Conservation (phyloP, 176 grass and related monocot species). For the Aegilops tauschii region DNA sequence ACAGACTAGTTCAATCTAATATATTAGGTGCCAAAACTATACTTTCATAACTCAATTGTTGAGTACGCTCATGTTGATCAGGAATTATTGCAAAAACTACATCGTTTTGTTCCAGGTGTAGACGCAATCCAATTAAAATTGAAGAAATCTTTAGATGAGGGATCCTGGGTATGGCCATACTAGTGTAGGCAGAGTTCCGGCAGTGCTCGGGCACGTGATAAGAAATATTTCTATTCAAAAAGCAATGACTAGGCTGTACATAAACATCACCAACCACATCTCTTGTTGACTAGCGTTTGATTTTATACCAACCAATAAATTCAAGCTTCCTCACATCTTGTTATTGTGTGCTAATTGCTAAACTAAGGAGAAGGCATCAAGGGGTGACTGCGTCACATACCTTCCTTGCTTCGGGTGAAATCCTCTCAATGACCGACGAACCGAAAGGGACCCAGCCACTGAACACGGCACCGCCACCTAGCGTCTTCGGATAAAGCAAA, state of each 20-base stretch:
- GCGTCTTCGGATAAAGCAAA: slow-evolving; percentile 76
- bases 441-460: slow-evolving; percentile 91
- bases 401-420: slow-evolving; percentile 81
- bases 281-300: neutral
- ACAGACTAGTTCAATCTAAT: neutral
- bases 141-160: neutral
- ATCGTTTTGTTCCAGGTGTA: neutral
- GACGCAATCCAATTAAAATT: neutral
- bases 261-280: neutral
- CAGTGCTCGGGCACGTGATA: neutral
- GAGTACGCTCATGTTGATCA: neutral
- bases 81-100: neutral
- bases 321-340: neutral
- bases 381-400: neutral
- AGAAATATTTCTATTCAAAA: neutral
- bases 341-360: neutral
- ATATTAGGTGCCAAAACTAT: neutral
- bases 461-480: slow-evolving; percentile 79
- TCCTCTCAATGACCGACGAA: slow-evolving; percentile 59
- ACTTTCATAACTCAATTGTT: neutral
- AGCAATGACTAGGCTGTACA: neutral
- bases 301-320: neutral
- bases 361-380: slow-evolving; percentile 1
- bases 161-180: neutral
- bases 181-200: neutral